These are phyloP conservation scores for Pseudozyma hubeiensis DNA, from an alignment of 1,284 basidiomycete genomes.

Conservation along the genomic window DNA sequence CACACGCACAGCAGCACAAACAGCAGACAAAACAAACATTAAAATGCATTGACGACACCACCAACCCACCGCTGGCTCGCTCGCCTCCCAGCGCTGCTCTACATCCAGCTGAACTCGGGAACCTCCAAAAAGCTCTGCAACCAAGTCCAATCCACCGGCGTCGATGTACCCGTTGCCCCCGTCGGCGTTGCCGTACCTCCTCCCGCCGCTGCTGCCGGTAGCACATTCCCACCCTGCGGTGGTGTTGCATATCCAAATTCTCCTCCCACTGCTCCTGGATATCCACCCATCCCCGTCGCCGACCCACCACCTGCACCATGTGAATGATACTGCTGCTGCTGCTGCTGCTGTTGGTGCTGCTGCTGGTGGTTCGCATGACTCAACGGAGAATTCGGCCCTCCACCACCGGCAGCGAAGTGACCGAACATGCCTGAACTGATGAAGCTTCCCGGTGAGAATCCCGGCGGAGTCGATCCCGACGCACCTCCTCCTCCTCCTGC, in stretches of 20 bases:
- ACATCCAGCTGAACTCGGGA: conserved; percentile 53
- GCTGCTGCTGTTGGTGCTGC: conserved; percentile 12
- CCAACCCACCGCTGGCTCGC: neutral
- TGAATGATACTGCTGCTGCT: conserved; percentile 10
- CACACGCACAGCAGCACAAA: neutral
- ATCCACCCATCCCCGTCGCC: neutral
- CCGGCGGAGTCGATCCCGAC: conserved; percentile 9
- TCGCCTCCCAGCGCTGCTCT: neutral
- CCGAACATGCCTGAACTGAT: conserved; percentile 47
- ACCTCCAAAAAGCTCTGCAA: conserved; percentile 52
- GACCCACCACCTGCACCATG: neutral
- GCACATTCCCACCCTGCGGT: neutral
- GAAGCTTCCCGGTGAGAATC: conserved; percentile 33
- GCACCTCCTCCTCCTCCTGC: neutral
- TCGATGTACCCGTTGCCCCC: conserved; percentile 34
- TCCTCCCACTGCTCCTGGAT: conserved; percentile 2
- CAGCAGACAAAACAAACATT: neutral
- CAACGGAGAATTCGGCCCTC: conserved; percentile 18
- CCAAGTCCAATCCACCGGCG: conserved; percentile 52
- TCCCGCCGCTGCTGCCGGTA: conserved; percentile 1
- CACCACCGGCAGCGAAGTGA: conserved; percentile 25
- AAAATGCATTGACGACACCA: neutral
- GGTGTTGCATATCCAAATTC: conserved; percentile 22
- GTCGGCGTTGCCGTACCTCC: conserved; percentile 21
- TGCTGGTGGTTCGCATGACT: neutral